These are phyloP conservation scores for Lyophyllum atratum DNA, from an alignment of 768 basidiomycete species.

Conservation along the genomic window DNA sequence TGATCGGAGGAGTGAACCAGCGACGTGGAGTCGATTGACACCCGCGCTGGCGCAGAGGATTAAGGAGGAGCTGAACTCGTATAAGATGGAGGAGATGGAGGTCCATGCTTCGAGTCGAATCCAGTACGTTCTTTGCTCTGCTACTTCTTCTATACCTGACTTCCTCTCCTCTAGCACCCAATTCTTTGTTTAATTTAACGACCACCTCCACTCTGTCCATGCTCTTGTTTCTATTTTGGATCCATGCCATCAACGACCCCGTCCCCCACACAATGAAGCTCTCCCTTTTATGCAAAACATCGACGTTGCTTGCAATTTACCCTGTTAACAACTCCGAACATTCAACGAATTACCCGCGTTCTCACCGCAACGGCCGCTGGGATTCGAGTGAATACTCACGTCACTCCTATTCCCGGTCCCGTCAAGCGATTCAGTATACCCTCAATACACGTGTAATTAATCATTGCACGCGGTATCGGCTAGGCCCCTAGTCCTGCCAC, in stretches of 20 bases:
- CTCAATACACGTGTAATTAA: constrained; percentile 19
- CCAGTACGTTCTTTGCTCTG: constrained; percentile 59
- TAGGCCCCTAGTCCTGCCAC: constrained; percentile 15
- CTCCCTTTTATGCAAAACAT: constrained; percentile 24
- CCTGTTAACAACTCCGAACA: constrained; percentile 14
- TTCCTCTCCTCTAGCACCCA: constrained; percentile 59
- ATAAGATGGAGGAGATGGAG: constrained; percentile 99
- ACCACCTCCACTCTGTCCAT: constrained; percentile 15
- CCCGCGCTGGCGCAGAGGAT: constrained; percentile 94
- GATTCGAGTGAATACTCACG: constrained; percentile 19
- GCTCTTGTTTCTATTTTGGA: constrained; percentile 28
- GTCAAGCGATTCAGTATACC: constrained; percentile 23
- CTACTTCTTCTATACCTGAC: constrained; percentile 3
- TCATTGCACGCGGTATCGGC: constrained; percentile 18
- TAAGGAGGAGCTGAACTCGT: constrained; percentile 97
- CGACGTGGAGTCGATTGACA: constrained; percentile 95
- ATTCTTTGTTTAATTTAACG: constrained; percentile 72
- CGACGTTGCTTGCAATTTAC: constrained; percentile 29
- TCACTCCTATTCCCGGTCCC: constrained; percentile 6
- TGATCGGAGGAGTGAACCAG: constrained; percentile 93
- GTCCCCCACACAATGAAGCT: constrained; percentile 16
- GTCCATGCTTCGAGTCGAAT: constrained; percentile 92
- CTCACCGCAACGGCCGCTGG: constrained; percentile 4
- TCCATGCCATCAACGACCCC: constrained; percentile 23
- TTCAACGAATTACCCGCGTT: constrained; percentile 12